Percentiles rank a stretch among this genome's conserved stretches.
These are phyloP conservation scores for Boletus subcaerulescens DNA, from an alignment of 768 basidiomycete species.

Conservation along the genomic window DNA sequence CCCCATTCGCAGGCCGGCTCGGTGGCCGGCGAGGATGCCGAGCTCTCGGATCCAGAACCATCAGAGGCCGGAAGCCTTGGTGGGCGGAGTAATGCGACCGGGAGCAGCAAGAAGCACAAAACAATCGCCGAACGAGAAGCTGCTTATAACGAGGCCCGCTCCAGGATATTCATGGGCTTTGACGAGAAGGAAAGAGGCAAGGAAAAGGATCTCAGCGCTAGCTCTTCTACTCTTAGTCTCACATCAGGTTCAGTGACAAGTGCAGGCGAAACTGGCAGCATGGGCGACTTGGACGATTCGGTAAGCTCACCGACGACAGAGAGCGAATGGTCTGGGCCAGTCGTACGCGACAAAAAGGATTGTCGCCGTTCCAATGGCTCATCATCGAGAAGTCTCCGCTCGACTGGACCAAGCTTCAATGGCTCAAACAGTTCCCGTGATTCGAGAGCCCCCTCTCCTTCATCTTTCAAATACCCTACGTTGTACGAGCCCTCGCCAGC, in stretches of 20 bases:
- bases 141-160: conserved; percentile 85
- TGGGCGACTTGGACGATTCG: conserved; percentile 65
- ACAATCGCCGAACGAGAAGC: conserved; percentile 86
- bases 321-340: conserved; percentile 73
- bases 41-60: conserved; percentile 74
- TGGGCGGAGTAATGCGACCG: conserved; percentile 62
- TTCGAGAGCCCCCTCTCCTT: conserved; percentile 71
- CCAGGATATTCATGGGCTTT: conserved; percentile 83
- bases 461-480: conserved; percentile 67
- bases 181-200: conserved; percentile 67
- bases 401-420: conserved; percentile 47
- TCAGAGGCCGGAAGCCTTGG: conserved; percentile 79
- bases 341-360: conserved; percentile 55
- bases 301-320: conserved; percentile 73
- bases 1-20: conserved; percentile 73
- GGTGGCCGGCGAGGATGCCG: conserved; percentile 70
- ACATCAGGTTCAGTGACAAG: conserved; percentile 63
- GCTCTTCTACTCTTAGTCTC: conserved; percentile 71
- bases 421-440: conserved; percentile 64
- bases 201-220: conserved; percentile 70
- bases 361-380: conserved; percentile 52
- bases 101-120: conserved; percentile 63
- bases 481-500: conserved; percentile 59
- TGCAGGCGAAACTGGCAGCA: conserved; percentile 56
- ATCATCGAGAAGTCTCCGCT: conserved; percentile 59